Base-by-base conservation (phyloP, 2,329 filamentous ascomycete species). In the Penicillium psychrosexuale region DNA sequence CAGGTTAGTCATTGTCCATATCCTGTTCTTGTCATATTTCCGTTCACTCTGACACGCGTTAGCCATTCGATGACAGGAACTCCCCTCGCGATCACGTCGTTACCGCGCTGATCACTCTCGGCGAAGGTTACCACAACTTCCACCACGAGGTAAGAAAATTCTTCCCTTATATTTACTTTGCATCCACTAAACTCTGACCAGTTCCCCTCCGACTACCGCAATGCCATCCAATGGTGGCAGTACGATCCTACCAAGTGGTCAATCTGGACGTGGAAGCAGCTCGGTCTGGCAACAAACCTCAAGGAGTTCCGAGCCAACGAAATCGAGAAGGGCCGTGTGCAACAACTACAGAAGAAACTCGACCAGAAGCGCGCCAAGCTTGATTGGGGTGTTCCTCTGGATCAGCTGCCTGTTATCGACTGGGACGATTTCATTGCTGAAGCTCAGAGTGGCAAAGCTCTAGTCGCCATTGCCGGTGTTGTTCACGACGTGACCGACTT, bases 291-390 rank as follows among this genome's bases (percentile, higher is more conserved):
- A 67, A 90, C 87, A 70, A 88, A 94, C 75, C 83, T 96, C 53
- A 95, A 95, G 84, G 84, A 92, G 76, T 96, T 96, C 85, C 89
- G 89, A 65, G 79, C 84, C 76, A 96, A 96, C 76, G 91, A 95
- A 74, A 95, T 96, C 61, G 90, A 95, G 76, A 94, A 94, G 83
- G 90, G 90, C 61, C 88, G 90, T 69, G 82, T 94, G 28, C 90
- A 95, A 79, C 90, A 94, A 78, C 77, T 87, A 60, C 90, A 94
- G 82, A 94, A 94, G 88, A 94, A 94, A 82, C 84, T 95, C 57
- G 90, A 94, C 75, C 88, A 91, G 78, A 89, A 90, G 83, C 89
- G 90, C 69, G 75, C 87, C 62, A 84, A 79, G 58, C 87, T 95
- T 57, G 89, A 94, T 78, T 95, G 90, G 90, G 90, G 90, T 72